These are phyloP conservation scores for Termitomyces heimii DNA, from an alignment of 768 basidiomycete species.

Conservation along the genomic window DNA sequence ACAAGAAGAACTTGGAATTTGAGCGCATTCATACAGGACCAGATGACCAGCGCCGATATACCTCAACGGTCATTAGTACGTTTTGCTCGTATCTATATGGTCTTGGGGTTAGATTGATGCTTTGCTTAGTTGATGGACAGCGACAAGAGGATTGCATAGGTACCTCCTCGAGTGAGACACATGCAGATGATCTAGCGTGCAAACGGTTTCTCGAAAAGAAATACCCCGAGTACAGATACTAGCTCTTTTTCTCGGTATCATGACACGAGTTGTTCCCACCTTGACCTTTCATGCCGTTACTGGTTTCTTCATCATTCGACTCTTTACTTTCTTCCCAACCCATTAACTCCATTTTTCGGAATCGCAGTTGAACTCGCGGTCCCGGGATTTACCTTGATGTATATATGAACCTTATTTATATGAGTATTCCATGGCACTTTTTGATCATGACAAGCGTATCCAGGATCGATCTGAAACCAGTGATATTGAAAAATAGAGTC, in stretches of 20 bases:
- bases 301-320: background rate
- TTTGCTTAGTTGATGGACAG: background rate
- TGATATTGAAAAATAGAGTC: background rate
- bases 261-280: background rate
- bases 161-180: background rate
- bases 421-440: background rate
- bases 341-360: background rate
- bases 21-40: background rate
- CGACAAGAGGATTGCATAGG: background rate
- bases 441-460: background rate
- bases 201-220: background rate
- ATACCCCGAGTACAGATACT: background rate
- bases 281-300: background rate
- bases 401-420: background rate
- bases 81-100: background rate
- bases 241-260: background rate
- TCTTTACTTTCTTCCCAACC: background rate
- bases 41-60: background rate
- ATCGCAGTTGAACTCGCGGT: too few species aligned
- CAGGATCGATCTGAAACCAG: background rate
- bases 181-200: background rate
- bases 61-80: background rate
- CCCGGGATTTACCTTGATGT: background rate
- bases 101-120: background rate
- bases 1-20: background rate